These are phyloP conservation scores for Xylariomycetidae sp. DNA, from an alignment of 2,329 filamentous ascomycete genomes.

Conservation along the genomic window DNA sequence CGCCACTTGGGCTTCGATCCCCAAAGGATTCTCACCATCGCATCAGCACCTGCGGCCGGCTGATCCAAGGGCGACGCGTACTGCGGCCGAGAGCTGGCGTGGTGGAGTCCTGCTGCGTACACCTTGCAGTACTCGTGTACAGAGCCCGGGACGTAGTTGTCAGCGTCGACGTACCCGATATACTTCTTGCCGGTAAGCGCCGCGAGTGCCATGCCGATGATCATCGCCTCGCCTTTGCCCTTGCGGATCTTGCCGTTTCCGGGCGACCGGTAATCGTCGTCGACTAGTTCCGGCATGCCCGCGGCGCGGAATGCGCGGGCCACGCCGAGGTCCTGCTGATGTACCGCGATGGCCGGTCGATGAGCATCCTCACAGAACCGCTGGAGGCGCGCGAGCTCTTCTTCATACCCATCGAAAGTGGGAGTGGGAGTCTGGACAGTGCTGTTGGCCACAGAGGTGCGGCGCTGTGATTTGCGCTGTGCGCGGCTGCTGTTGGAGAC, in stretches of 20 bases:
- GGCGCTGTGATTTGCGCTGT: slow-evolving; percentile 8
- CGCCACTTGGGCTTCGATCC: slow-evolving; percentile 2
- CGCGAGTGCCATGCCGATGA: slow-evolving; percentile 26
- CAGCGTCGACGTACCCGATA: slow-evolving; percentile 30
- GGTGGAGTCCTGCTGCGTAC: slow-evolving; percentile 27
- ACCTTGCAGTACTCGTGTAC: slow-evolving; percentile 28
- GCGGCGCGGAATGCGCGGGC: not conserved
- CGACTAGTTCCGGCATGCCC: not conserved
- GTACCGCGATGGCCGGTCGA: not conserved
- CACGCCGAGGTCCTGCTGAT: not conserved
- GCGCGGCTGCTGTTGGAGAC: slow-evolving; percentile 23
- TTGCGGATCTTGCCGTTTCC: slow-evolving; percentile 18
- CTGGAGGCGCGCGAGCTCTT: not conserved
- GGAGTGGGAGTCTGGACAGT: no score
- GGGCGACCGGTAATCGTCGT: slow-evolving; percentile 11
- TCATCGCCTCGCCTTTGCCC: slow-evolving; percentile 30
- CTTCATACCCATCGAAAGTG: not conserved
- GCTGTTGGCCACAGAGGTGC: no score
- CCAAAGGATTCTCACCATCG: not conserved
- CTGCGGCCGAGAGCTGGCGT: slow-evolving; percentile 21
- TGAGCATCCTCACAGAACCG: not conserved
- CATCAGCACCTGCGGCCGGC: not conserved
- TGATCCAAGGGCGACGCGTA: slow-evolving; percentile 28
- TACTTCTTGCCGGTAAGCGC: slow-evolving; percentile 17
- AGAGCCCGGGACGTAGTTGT: slow-evolving; percentile 25